Evolutionary conservation across 345 rosid genomes (phyloP).

Genomic region (Garcia nutans): DNA sequence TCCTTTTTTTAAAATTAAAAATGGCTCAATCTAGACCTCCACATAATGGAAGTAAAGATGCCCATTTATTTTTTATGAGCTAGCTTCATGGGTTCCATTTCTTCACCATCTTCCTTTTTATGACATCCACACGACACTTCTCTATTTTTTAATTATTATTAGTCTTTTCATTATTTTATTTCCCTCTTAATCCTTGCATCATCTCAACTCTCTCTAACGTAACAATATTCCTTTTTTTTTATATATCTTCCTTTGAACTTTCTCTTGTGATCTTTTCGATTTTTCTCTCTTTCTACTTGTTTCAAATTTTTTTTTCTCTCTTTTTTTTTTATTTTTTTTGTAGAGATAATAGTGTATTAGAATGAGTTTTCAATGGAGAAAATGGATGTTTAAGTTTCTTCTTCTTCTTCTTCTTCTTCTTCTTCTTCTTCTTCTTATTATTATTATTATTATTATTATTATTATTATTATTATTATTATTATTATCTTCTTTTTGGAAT

Average conservation of each 20-base stretch:
- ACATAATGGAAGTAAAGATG: too few species aligned
- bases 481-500: conserved; percentile 7
- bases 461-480: too few species aligned
- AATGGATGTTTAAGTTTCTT: conserved; percentile 24
- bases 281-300: too few species aligned
- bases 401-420: too few species aligned
- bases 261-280: neutral
- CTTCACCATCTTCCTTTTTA: conserved; percentile 11
- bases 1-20: too few species aligned
- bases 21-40: too few species aligned
- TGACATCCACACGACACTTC: conserved; percentile 37
- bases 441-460: too few species aligned
- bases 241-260: neutral
- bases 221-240: neutral
- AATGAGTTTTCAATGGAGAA: conserved; percentile 11
- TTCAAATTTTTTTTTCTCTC: neutral
- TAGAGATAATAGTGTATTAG: too few species aligned
- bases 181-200: neutral
- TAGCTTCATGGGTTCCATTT: too few species aligned
- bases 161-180: conserved; percentile 5
- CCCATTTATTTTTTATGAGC: too few species aligned
- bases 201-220: neutral
- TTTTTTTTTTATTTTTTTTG: too few species aligned
- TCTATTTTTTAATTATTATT: neutral
- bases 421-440: too few species aligned